These are phyloP conservation scores for Hanseniaspora mollemarum DNA, from an alignment of 805 yeast genomes.

Conservation along the genomic window DNA sequence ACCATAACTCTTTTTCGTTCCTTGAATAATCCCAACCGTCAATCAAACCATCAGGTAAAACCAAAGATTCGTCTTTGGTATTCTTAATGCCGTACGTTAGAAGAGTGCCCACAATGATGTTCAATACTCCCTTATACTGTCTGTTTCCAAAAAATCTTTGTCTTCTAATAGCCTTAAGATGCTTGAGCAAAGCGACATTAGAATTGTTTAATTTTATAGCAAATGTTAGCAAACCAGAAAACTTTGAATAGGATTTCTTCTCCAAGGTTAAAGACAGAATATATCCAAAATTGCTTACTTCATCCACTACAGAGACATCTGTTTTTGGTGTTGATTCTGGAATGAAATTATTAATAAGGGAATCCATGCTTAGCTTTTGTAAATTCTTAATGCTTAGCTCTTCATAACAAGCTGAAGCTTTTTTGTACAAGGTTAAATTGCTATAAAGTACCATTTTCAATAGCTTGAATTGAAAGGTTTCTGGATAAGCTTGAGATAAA, in stretches of 20 bases:
- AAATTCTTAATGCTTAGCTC: constrained; percentile 54
- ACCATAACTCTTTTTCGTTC: neutral
- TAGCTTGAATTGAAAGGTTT: constrained; percentile 50
- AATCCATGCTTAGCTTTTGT: constrained; percentile 61
- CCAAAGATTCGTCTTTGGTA: constrained; percentile 26
- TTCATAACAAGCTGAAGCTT: constrained; percentile 42
- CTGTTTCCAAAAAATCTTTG: constrained; percentile 28
- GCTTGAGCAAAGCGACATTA: constrained; percentile 32
- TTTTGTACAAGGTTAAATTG: constrained; percentile 42
- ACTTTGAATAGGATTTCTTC: constrained; percentile 50
- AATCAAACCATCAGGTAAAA: constrained; percentile 17
- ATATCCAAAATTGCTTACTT: constrained; percentile 40
- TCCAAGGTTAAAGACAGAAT: constrained; percentile 44
- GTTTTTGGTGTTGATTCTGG: constrained; percentile 38
- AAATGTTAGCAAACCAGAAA: constrained; percentile 56
- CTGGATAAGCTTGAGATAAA: neutral
- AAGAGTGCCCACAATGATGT: constrained; percentile 22
- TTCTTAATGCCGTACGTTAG: constrained; percentile 30
- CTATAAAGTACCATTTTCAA: constrained; percentile 62
- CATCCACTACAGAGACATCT: constrained; percentile 32
- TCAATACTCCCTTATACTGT: constrained; percentile 20
- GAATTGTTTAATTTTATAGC: constrained; percentile 39
- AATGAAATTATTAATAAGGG: constrained; percentile 40
- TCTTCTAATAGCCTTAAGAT: constrained; percentile 21
- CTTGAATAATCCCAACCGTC: constrained; percentile 6